A percentile compares a stretch with the other conserved stretches of the same genome.
These are phyloP conservation scores for Singerocomus rubriflavus DNA, from an alignment of 1,284 basidiomycete genomes.

Conservation along the genomic window DNA sequence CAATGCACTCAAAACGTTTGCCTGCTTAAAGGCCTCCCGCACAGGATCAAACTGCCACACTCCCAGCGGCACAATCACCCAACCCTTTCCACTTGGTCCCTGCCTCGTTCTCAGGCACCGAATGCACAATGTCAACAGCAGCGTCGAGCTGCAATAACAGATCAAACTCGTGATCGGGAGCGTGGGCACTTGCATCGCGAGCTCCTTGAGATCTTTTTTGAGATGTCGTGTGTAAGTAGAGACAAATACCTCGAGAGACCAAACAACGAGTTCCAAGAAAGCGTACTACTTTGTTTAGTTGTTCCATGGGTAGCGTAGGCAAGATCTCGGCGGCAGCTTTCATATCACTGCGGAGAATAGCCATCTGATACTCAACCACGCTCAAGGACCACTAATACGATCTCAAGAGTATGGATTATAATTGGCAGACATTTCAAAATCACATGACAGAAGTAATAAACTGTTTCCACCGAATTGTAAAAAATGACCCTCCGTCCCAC, in stretches of 20 bases:
- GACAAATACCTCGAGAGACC: too few relatives aligned
- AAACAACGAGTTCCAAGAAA: constrained; percentile 95
- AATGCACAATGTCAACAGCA: constrained; percentile 78
- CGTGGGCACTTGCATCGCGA: constrained; percentile 90
- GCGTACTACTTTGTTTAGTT: constrained; percentile 90
- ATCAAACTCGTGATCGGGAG: constrained; percentile 96
- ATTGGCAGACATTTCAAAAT: too few relatives aligned
- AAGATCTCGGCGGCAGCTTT: constrained; percentile 81
- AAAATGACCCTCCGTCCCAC: too few relatives aligned
- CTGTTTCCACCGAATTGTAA: too few relatives aligned
- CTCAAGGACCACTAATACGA: constrained; percentile 54
- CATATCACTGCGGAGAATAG: constrained; percentile 87
- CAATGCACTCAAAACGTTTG: constrained; percentile 82
- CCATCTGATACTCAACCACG: constrained; percentile 97
- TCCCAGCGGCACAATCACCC: constrained; percentile 89
- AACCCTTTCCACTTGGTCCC: constrained; percentile 94
- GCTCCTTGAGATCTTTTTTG: constrained; percentile 89
- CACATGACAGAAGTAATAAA: too few relatives aligned
- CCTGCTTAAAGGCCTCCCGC: constrained; percentile 84
- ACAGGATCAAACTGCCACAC: constrained; percentile 96
- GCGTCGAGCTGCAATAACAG: constrained; percentile 86
- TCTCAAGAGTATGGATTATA: too few relatives aligned
- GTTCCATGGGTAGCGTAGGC: constrained; percentile 81
- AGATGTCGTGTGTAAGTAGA: constrained; percentile 6
- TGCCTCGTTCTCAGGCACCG: constrained; percentile 75